A percentile compares a stretch with the other conserved stretches of the same genome.
These are phyloP conservation scores for Aspergillus sp. DNA, from an alignment of 2,329 filamentous ascomycete genomes.

Conservation along the genomic window DNA sequence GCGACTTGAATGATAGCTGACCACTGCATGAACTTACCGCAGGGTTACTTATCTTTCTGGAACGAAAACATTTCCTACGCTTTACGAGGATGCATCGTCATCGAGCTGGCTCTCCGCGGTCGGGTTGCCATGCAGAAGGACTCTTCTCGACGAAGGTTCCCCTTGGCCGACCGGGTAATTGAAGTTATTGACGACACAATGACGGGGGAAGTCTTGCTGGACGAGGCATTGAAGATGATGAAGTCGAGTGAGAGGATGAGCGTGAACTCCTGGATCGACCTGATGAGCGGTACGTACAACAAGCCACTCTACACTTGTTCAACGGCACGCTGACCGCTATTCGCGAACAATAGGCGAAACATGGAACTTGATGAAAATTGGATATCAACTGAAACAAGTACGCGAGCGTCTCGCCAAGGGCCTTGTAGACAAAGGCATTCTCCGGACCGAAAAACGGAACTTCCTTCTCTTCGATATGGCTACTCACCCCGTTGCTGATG, in stretches of 20 bases:
- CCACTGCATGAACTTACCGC: slow-evolving; percentile 14
- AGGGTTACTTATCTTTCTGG: slow-evolving; percentile 99
- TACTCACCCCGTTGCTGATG: slow-evolving; percentile 94
- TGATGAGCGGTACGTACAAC: slow-evolving; percentile 79
- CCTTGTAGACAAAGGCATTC: slow-evolving; percentile 96
- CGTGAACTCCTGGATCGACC: slow-evolving; percentile 96
- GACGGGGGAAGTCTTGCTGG: slow-evolving; percentile 93
- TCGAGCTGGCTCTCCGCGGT: slow-evolving; percentile 93
- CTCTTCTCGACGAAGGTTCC: slow-evolving; percentile 84
- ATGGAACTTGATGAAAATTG: slow-evolving; percentile 99
- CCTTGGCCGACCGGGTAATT: slow-evolving; percentile 87
- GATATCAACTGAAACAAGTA: slow-evolving; percentile 98
- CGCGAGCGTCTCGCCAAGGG: slow-evolving; percentile 96
- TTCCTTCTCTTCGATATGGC: slow-evolving; percentile 99
- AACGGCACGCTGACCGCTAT: slow-evolving; percentile 2
- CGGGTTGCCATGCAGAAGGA: slow-evolving; percentile 99
- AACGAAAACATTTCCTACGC: slow-evolving; percentile 99
- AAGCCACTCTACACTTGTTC: not conserved
- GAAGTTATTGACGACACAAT: slow-evolving; percentile 96
- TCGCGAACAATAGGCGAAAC: slow-evolving; percentile 76
- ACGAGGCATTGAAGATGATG: slow-evolving; percentile 99
- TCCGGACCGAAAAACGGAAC: slow-evolving; percentile 98
- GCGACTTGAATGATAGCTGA: slow-evolving; percentile 20
- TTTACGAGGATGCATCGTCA: slow-evolving; percentile 94
- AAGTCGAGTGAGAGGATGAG: slow-evolving; percentile 99